These are phyloP conservation scores for Hypoxylon trugodes DNA, from an alignment of 495 filamentous ascomycete species.

Conservation along the genomic window DNA sequence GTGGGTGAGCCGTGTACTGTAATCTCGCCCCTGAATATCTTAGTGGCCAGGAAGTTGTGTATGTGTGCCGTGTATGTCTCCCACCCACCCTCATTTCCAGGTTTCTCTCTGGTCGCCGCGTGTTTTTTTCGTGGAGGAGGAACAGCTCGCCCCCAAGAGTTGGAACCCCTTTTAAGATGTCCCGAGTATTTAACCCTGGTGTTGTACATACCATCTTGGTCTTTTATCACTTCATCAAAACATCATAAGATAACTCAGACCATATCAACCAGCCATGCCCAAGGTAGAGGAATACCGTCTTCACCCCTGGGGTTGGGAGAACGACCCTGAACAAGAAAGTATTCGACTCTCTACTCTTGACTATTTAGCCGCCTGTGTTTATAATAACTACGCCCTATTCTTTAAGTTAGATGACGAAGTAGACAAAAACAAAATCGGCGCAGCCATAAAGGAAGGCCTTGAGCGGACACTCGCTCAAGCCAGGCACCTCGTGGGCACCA, in stretches of 20 bases:
- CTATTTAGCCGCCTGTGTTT: conserved; percentile 43
- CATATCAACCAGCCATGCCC: conserved; percentile 6
- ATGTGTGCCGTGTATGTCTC: not conserved
- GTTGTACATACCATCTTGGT: not conserved
- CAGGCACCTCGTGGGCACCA: conserved; percentile 53
- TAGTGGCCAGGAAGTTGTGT: not conserved
- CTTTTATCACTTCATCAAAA: not conserved
- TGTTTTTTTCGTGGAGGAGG: too few relatives aligned
- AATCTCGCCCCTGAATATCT: conserved; percentile 2
- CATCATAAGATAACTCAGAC: not conserved
- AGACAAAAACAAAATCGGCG: conserved; percentile 40
- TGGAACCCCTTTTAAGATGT: not conserved
- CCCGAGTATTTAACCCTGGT: conserved; percentile 8
- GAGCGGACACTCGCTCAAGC: conserved; percentile 53
- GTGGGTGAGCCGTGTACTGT: not conserved
- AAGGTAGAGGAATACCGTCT: conserved; percentile 24
- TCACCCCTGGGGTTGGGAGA: conserved; percentile 26
- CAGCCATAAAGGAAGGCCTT: conserved; percentile 48
- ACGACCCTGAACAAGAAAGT: conserved; percentile 26
- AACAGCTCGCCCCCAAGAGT: not conserved
- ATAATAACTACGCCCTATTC: conserved; percentile 51
- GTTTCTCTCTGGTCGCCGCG: too few relatives aligned
- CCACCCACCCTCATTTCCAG: not conserved
- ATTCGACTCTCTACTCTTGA: conserved; percentile 45
- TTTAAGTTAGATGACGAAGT: conserved; percentile 48